Conservation (phyloP, 805 yeast species). For the Saccharomycopsis sp. region DNA sequence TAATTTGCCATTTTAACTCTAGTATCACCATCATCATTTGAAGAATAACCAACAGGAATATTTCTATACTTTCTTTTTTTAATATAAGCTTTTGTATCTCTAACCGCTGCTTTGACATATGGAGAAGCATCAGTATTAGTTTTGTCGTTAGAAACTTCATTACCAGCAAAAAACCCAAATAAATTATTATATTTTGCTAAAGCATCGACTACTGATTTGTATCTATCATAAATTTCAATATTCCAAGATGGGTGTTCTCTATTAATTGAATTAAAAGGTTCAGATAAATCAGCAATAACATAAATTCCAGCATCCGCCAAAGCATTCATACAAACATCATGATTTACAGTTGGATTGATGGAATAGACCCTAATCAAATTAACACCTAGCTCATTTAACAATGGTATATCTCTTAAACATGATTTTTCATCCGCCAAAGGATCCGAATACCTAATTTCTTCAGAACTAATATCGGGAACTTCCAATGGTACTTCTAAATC, state of each 20-base stretch:
- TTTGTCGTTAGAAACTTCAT: conserved; percentile 63
- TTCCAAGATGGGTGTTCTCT: conserved; percentile 57
- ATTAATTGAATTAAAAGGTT: conserved; percentile 53
- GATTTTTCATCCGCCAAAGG: conserved; percentile 54
- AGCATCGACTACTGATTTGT: conserved; percentile 57
- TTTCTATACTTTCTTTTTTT: conserved; percentile 45
- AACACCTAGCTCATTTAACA: conserved; percentile 48
- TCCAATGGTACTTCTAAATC: background rate
- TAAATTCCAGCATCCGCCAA: conserved; percentile 69
- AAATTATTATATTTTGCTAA: conserved; percentile 63
- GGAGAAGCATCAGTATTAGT: conserved; percentile 68
- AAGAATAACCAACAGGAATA: conserved; percentile 76
- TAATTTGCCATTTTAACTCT: conserved; percentile 63
- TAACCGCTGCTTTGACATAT: conserved; percentile 72
- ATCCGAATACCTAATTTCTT: conserved; percentile 44
- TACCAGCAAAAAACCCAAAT: conserved; percentile 80
- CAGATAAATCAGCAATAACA: conserved; percentile 68
- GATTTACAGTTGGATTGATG: conserved; percentile 52
- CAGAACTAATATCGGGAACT: conserved; percentile 19
- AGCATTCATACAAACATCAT: conserved; percentile 55
- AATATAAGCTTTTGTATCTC: conserved; percentile 68
- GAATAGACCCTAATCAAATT: conserved; percentile 74
- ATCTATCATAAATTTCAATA: conserved; percentile 51
- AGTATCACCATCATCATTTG: conserved; percentile 62
- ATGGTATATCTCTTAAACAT: conserved; percentile 69